phyloP scores from a whole-genome alignment of 2,329 filamentous ascomycete genomes.

The Pezizomycotina sp. region DNA sequence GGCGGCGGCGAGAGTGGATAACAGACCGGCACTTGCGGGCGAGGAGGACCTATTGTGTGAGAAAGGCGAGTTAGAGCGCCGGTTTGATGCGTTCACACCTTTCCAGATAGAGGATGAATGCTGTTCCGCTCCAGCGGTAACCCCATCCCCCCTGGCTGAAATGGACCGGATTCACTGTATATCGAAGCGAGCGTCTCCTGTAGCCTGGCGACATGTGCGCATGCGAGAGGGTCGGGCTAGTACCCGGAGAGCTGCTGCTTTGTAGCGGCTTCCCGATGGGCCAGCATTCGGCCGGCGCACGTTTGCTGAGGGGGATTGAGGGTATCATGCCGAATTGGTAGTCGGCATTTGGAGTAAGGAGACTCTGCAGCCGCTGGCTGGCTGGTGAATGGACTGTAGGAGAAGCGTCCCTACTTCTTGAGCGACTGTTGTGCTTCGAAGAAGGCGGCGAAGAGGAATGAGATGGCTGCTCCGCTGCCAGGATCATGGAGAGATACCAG shows the following conservation, averaged over 20 bases:
- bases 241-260: slow-evolving; percentile 29
- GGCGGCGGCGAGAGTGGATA: slow-evolving; percentile 24
- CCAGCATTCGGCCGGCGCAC: slow-evolving; percentile 5
- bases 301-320: slow-evolving; percentile 31
- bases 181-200: slow-evolving; percentile 18
- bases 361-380: slow-evolving; percentile 34
- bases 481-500: slow-evolving; percentile 38
- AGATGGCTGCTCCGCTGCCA: slow-evolving; percentile 23
- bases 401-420: slow-evolving; percentile 26
- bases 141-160: slow-evolving; percentile 18
- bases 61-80: slow-evolving; percentile 34
- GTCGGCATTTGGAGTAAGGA: slow-evolving; percentile 32
- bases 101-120: slow-evolving; percentile 40
- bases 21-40: slow-evolving; percentile 26
- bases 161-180: slow-evolving; percentile 17
- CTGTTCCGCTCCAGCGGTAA: slow-evolving; percentile 24
- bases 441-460: slow-evolving; percentile 15
- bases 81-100: slow-evolving; percentile 36
- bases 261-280: slow-evolving; percentile 28
- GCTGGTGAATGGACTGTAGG: slow-evolving; percentile 42
- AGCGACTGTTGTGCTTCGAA: slow-evolving; percentile 6
- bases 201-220: slow-evolving; percentile 9
- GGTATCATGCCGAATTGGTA: slow-evolving; percentile 45
- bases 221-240: slow-evolving; percentile 11
- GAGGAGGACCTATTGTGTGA: slow-evolving; percentile 29